Evolutionary conservation across 345 rosid genomes (phyloP).

Genomic region (Eutrema yunnanense): DNA sequence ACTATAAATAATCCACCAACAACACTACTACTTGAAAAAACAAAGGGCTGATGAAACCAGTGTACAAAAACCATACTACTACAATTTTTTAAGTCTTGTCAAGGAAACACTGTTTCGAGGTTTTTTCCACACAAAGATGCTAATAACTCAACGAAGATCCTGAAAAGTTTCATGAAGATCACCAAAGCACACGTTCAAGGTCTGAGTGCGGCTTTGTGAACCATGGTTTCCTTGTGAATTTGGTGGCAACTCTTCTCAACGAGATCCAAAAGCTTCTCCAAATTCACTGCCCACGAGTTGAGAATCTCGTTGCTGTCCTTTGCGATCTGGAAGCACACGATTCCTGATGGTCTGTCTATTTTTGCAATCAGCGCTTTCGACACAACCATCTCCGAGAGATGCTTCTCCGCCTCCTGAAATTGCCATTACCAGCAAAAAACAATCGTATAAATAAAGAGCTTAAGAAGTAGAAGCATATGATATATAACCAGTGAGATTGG

Average conservation of each 20-base stretch:
- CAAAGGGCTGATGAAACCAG: not conserved
- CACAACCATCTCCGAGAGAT: slow-evolving; percentile 98
- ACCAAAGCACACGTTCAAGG: not conserved
- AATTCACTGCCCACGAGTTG: slow-evolving; percentile 81
- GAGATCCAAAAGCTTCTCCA: slow-evolving; percentile 96
- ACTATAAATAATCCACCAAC: not conserved
- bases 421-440: not conserved
- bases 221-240: slow-evolving; percentile 99
- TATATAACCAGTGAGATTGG: not conserved
- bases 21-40: not conserved
- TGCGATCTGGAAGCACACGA: slow-evolving; percentile 77
- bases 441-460: not conserved
- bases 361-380: slow-evolving; percentile 88
- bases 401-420: slow-evolving; percentile 93
- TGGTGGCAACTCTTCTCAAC: slow-evolving; percentile 99
- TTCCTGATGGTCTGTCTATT: slow-evolving; percentile 87
- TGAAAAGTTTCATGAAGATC: not conserved
- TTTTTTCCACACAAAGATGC: slow-evolving; percentile 3
- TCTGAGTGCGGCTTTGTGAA: slow-evolving; percentile 86
- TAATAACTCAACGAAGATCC: slow-evolving; percentile 20
- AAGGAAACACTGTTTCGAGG: slow-evolving; percentile 10
- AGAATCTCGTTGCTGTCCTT: slow-evolving; percentile 95
- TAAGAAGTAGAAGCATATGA: not conserved
- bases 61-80: slow-evolving; percentile 19
- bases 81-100: not conserved